Evolutionary conservation across 2,329 filamentous ascomycete genomes (phyloP).

Genomic region (Neurospora sp.): DNA sequence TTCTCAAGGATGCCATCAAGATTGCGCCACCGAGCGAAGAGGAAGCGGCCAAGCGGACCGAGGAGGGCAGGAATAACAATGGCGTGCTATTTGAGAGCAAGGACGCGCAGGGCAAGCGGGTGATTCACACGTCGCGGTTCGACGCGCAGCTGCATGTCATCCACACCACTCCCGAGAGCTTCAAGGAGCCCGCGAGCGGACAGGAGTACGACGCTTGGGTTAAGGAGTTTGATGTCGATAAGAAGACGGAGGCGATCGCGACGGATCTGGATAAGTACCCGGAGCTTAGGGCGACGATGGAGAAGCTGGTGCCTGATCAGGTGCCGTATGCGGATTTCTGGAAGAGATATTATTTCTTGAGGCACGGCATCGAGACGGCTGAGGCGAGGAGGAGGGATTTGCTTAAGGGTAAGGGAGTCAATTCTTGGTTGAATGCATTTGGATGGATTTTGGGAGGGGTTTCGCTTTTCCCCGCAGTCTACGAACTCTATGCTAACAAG

Average conservation of each 20-base stretch:
- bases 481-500: slow-evolving; percentile 24
- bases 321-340: slow-evolving; percentile 89
- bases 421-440: neutral
- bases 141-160: slow-evolving; percentile 95
- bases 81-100: slow-evolving; percentile 87
- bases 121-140: slow-evolving; percentile 89
- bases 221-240: slow-evolving; percentile 65
- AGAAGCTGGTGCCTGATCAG: slow-evolving; percentile 84
- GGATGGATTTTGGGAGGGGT: slow-evolving; percentile 3
- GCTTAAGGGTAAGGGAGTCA: slow-evolving; percentile 61
- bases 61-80: slow-evolving; percentile 28
- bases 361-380: slow-evolving; percentile 86
- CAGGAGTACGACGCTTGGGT: slow-evolving; percentile 67
- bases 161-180: slow-evolving; percentile 73
- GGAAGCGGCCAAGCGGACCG: slow-evolving; percentile 23
- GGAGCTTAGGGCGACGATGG: slow-evolving; percentile 82
- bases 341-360: slow-evolving; percentile 89
- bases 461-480: slow-evolving; percentile 15
- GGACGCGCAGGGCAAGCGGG: slow-evolving; percentile 78
- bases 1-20: slow-evolving; percentile 80
- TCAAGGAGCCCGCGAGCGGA: slow-evolving; percentile 65
- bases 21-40: slow-evolving; percentile 63
- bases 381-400: slow-evolving; percentile 82
- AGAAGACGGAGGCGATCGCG: slow-evolving; percentile 75
- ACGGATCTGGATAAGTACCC: slow-evolving; percentile 75